phyloP scores from a whole-genome alignment of 352 stramenopile genomes.

The Globisporangium heterothallicum region DNA sequence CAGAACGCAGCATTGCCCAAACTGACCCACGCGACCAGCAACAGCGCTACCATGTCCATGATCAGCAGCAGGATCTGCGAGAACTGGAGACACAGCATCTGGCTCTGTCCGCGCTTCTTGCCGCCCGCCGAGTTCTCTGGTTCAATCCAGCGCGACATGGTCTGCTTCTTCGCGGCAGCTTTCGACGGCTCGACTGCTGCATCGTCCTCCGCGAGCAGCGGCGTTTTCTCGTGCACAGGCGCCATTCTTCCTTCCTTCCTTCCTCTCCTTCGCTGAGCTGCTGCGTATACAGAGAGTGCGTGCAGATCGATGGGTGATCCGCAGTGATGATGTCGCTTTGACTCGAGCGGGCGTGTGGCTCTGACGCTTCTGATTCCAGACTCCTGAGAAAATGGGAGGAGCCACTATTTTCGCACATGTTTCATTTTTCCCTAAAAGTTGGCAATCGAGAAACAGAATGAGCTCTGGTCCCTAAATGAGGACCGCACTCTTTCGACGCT shows the following conservation, averaged over 20 bases:
- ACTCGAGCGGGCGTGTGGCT: background rate
- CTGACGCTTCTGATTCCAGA: background rate
- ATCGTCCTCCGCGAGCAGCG: conserved; percentile 4
- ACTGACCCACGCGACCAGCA: conserved; percentile 46
- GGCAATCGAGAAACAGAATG: too few relatives aligned
- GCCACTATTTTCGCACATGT: too few relatives aligned
- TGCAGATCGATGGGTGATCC: too few relatives aligned
- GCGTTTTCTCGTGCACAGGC: conserved; percentile 8
- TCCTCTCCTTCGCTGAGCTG: background rate
- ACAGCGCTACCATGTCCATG: conserved; percentile 32
- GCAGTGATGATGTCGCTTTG: too few relatives aligned
- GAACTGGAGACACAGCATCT: conserved; percentile 16
- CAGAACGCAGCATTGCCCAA: conserved; percentile 37
- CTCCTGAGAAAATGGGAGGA: too few relatives aligned
- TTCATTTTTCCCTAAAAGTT: too few relatives aligned
- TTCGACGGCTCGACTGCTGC: conserved; percentile 1
- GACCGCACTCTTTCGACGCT: too few relatives aligned
- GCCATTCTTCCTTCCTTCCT: background rate
- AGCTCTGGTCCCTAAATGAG: too few relatives aligned
- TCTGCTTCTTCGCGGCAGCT: conserved; percentile 9
- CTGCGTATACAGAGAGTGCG: too few relatives aligned
- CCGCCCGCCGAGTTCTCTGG: conserved; percentile 10
- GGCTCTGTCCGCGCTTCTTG: conserved; percentile 11
- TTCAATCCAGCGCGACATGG: conserved; percentile 18
- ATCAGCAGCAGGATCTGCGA: conserved; percentile 11